Conservation (phyloP, 2,329 filamentous ascomycete genomes). For the Colletotrichum ledebouriae region DNA sequence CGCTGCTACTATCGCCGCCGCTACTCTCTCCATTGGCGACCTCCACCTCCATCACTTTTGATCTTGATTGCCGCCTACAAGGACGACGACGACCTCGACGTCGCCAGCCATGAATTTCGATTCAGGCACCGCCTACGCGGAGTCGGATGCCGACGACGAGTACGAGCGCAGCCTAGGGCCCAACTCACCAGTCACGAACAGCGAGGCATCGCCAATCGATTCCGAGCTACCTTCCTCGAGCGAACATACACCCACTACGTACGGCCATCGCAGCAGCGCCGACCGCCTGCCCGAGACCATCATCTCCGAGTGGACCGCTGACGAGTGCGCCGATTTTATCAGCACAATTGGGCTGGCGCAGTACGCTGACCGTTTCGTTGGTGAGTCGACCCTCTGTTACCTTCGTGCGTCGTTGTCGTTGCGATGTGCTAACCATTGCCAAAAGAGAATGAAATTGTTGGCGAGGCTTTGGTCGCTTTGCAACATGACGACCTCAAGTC, state of each 20-base stretch:
- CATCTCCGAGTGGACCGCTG: slow-evolving; percentile 84
- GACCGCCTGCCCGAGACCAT: slow-evolving; percentile 79
- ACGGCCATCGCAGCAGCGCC: slow-evolving; percentile 74
- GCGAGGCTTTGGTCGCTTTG: slow-evolving; percentile 89
- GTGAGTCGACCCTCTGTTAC: slow-evolving; percentile 64
- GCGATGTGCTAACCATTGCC: slow-evolving; percentile 11
- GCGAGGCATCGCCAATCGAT: slow-evolving; percentile 77
- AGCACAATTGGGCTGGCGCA: slow-evolving; percentile 82
- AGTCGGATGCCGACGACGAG: slow-evolving; percentile 86
- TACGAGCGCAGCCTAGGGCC: slow-evolving; percentile 80
- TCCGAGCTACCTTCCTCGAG: slow-evolving; percentile 77
- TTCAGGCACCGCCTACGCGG: slow-evolving; percentile 78
- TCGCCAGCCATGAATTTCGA: slow-evolving; percentile 68
- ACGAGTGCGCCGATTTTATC: slow-evolving; percentile 93
- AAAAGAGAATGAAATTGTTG: slow-evolving; percentile 92
- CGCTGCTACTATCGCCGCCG: slow-evolving; percentile 2
- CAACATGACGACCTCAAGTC: slow-evolving; percentile 95
- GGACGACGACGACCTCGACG: slow-evolving; percentile 1
- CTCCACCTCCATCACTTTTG: slow-evolving; percentile 2
- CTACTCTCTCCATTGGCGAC: slow-evolving; percentile 5
- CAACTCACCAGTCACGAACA: slow-evolving; percentile 77
- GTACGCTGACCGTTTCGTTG: slow-evolving; percentile 86
- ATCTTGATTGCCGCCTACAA: slow-evolving; percentile 12
- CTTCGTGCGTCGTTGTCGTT: not conserved
- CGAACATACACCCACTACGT: slow-evolving; percentile 85